A percentile compares a stretch with the other conserved stretches of the same genome.
Conservation (phyloP, 2,329 filamentous ascomycete genomes). For the Ophiostoma ulmi region DNA sequence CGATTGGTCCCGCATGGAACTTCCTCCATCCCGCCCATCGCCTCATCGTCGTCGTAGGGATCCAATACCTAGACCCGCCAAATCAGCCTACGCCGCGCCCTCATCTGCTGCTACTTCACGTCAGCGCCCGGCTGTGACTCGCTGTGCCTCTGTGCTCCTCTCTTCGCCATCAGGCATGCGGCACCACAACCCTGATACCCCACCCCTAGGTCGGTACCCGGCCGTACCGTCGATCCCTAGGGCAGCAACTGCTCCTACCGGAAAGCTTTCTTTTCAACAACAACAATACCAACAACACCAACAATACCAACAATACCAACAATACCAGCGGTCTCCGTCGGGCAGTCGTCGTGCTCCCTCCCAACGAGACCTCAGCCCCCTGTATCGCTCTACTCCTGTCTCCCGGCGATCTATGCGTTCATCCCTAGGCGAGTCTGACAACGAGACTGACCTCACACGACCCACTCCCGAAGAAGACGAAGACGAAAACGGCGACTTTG, state of each 20-base stretch:
- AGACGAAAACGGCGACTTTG: conserved; percentile 30
- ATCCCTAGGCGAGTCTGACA: conserved; percentile 38
- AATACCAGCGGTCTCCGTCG: conserved; percentile 25
- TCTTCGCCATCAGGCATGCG: conserved; percentile 31
- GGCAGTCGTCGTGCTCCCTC: conserved; percentile 32
- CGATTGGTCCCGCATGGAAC: conserved; percentile 32
- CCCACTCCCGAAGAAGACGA: conserved; percentile 35
- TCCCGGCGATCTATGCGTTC: conserved; percentile 36
- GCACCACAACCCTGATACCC: conserved; percentile 32
- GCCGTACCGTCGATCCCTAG: conserved; percentile 24
- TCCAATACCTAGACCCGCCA: conserved; percentile 30
- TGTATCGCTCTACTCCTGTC: conserved; percentile 37
- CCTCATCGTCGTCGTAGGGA: conserved; percentile 32
- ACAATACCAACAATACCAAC: conserved; percentile 26
- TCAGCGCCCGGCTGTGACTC: conserved; percentile 26
- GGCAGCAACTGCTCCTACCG: conserved; percentile 24
- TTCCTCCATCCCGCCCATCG: conserved; percentile 31
- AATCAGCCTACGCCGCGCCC: conserved; percentile 27
- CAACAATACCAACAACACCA: conserved; percentile 26
- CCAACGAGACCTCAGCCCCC: conserved; percentile 33
- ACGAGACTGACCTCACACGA: conserved; percentile 37
- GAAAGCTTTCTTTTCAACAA: conserved; percentile 22
- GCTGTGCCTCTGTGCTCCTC: conserved; percentile 27
- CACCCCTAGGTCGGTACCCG: conserved; percentile 30
- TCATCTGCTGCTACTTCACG: conserved; percentile 20